Evolutionary conservation across 2,329 filamentous ascomycete species (phyloP).

Genomic region (Trichoderma asperellum): DNA sequence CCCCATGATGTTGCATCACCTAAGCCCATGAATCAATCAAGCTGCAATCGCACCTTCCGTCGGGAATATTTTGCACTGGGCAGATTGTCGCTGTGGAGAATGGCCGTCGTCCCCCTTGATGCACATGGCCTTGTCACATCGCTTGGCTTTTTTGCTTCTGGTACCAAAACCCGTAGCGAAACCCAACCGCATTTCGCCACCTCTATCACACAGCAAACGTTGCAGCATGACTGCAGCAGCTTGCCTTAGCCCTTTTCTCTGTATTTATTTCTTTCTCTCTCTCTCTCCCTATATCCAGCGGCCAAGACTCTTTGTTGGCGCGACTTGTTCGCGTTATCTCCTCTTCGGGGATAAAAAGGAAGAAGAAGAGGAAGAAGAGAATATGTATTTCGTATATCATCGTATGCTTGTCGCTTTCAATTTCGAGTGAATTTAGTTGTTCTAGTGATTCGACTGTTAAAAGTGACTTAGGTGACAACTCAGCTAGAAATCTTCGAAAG

Average conservation of each 20-base stretch:
- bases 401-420: background rate
- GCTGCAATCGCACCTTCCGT: background rate
- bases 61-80: background rate
- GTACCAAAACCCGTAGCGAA: conserved; percentile 7
- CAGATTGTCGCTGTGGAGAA: background rate
- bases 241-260: conserved; percentile 1
- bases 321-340: background rate
- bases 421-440: background rate
- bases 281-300: background rate
- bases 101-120: background rate
- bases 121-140: background rate
- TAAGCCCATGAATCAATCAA: background rate
- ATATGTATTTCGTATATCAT: background rate
- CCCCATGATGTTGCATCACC: background rate
- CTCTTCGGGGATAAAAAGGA: background rate
- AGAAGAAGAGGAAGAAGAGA: background rate
- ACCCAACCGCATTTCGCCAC: conserved; percentile 14
- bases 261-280: background rate
- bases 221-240: conserved; percentile 20
- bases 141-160: background rate
- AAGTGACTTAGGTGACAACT: background rate
- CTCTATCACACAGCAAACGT: background rate
- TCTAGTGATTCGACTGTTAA: background rate
- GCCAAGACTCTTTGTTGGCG: background rate
- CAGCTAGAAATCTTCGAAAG: background rate